These are phyloP conservation scores for Claviceps africana DNA, from an alignment of 2,329 filamentous ascomycete genomes.

Conservation along the genomic window DNA sequence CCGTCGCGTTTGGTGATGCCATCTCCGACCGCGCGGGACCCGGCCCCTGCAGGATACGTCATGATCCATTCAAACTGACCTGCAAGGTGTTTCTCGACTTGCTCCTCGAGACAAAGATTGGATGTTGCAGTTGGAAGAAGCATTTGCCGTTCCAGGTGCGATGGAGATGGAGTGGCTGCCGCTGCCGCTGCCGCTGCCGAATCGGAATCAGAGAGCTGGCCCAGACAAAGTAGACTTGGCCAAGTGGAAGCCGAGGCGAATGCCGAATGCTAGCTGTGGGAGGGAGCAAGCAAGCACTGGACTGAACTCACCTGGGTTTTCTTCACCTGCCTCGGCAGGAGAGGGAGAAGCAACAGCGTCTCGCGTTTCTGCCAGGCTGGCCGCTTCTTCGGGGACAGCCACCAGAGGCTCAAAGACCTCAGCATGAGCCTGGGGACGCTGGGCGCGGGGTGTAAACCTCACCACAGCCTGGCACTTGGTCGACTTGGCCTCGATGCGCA, in stretches of 20 bases:
- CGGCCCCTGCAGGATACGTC: slow-evolving; percentile 20
- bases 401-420: slow-evolving; percentile 21
- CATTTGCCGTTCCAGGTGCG: neutral
- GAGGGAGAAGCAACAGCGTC: neutral
- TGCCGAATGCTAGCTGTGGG: neutral
- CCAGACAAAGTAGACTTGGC: neutral
- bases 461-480: slow-evolving; percentile 5
- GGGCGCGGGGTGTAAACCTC: slow-evolving; percentile 12
- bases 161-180: neutral
- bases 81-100: slow-evolving; percentile 29
- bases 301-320: neutral
- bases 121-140: neutral
- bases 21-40: slow-evolving; percentile 10
- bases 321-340: neutral
- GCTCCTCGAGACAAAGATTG: slow-evolving; percentile 7
- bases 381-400: slow-evolving; percentile 18
- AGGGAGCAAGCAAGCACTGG: neutral
- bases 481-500: slow-evolving; percentile 6
- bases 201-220: neutral
- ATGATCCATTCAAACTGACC: slow-evolving; percentile 39
- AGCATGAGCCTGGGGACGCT: slow-evolving; percentile 17
- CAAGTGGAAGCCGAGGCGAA: neutral
- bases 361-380: slow-evolving; percentile 1
- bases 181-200: neutral
- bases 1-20: slow-evolving; percentile 5